Percentiles rank a stretch among this genome's conserved stretches.
Evolutionary conservation across 306 rosid species (phyloP).

Genomic region (Vicia sativa): DNA sequence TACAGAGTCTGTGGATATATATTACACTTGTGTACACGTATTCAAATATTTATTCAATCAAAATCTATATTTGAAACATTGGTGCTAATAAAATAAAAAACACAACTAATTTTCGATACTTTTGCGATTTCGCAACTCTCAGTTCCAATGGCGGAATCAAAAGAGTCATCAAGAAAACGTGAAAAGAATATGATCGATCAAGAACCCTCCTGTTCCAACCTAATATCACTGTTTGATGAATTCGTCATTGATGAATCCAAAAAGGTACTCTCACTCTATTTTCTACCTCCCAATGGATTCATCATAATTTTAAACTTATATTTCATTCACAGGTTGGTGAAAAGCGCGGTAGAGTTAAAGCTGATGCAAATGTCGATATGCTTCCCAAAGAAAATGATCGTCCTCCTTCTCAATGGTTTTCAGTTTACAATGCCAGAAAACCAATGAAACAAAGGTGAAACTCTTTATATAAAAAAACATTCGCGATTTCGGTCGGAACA

Average conservation of each 20-base stretch:
- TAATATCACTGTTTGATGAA: conserved; percentile 82
- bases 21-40: too few relatives aligned
- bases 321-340: conserved; percentile 79
- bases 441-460: conserved; percentile 99
- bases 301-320: background rate
- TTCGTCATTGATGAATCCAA: conserved; percentile 85
- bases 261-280: conserved; percentile 54
- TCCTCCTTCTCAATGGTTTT: conserved; percentile 97
- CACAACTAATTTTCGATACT: too few relatives aligned
- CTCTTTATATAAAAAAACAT: too few relatives aligned
- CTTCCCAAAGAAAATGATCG: conserved; percentile 88
- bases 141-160: too few relatives aligned
- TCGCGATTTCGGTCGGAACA: too few relatives aligned
- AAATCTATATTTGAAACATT: too few relatives aligned
- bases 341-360: conserved; percentile 83
- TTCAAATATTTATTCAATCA: too few relatives aligned
- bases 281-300: conserved; percentile 11
- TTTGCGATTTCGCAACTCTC: too few relatives aligned
- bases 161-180: too few relatives aligned
- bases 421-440: conserved; percentile 79
- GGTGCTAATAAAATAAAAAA: too few relatives aligned
- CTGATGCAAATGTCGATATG: conserved; percentile 71
- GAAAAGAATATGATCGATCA: conserved; percentile 77
- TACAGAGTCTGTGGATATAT: too few relatives aligned
- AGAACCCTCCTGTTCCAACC: conserved; percentile 84